These are phyloP conservation scores for Cinnamomum micranthum DNA, from an alignment of 164 flowering plant species.

Conservation along the genomic window DNA sequence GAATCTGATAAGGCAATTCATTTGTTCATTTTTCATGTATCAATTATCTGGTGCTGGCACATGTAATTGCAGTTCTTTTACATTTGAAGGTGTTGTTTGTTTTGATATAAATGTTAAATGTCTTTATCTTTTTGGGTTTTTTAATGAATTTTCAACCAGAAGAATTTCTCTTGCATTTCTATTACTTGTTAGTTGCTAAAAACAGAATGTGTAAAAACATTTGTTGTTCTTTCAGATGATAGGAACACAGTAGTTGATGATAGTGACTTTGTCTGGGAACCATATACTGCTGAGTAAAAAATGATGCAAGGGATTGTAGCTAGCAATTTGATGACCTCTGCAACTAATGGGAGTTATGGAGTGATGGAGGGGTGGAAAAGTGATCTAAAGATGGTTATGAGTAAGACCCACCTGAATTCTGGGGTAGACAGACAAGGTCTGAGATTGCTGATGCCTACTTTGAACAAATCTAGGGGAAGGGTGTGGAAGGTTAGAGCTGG, in stretches of 20 bases:
- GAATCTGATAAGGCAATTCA: no score
- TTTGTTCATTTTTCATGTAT: no score
- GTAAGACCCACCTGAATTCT: conserved; percentile 19
- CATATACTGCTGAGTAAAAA: not conserved
- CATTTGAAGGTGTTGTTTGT: no score
- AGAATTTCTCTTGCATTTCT: no score
- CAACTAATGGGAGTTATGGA: conserved; percentile 36
- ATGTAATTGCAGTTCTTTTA: no score
- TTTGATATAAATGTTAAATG: no score
- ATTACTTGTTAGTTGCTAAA: no score
- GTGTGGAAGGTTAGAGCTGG: conserved; percentile 53
- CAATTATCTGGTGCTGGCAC: no score
- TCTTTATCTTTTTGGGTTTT: no score
- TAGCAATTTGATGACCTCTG: conserved; percentile 34
- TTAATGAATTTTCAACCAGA: no score
- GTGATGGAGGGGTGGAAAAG: conserved; percentile 26
- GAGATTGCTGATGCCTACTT: conserved; percentile 17
- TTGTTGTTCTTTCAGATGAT: not conserved
- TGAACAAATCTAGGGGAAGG: conserved; percentile 20
- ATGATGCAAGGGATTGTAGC: conserved; percentile 40
- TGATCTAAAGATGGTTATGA: conserved; percentile 20
- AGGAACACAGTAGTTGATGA: not conserved
- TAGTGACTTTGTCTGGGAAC: not conserved
- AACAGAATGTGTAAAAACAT: conserved; percentile 2
- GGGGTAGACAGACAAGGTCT: conserved; percentile 24